Evolutionary conservation across 2,329 filamentous ascomycete genomes (phyloP).

Genomic region (Fusarium pseudocircinatum): DNA sequence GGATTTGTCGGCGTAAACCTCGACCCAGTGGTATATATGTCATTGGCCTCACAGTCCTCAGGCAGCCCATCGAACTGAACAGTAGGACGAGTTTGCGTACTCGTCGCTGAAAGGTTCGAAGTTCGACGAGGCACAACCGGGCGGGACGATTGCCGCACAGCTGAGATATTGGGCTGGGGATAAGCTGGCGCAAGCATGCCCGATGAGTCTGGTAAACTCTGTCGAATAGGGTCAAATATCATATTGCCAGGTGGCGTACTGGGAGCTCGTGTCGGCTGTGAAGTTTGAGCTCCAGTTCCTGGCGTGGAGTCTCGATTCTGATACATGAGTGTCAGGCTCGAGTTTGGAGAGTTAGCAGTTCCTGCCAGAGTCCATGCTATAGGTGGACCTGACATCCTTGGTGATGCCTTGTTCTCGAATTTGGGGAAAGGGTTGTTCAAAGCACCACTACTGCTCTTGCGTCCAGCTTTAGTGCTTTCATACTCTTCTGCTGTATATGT

Average conservation of each 20-base stretch:
- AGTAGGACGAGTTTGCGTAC: slow-evolving; percentile 34
- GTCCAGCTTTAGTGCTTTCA: slow-evolving; percentile 71
- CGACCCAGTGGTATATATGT: slow-evolving; percentile 45
- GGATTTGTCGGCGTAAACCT: slow-evolving; percentile 56
- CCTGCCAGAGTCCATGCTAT: slow-evolving; percentile 91
- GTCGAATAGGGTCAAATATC: slow-evolving; percentile 69
- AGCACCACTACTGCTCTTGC: slow-evolving; percentile 50
- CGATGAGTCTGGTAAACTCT: slow-evolving; percentile 60
- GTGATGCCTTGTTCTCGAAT: slow-evolving; percentile 59
- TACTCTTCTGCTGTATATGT: slow-evolving; percentile 78
- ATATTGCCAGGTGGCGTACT: slow-evolving; percentile 66
- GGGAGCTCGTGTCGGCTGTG: slow-evolving; percentile 45
- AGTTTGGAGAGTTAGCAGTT: slow-evolving; percentile 85
- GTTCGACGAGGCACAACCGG: slow-evolving; percentile 41
- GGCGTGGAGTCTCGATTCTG: slow-evolving; percentile 56
- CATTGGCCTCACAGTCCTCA: slow-evolving; percentile 46
- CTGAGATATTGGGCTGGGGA: slow-evolving; percentile 60
- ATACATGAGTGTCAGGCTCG: slow-evolving; percentile 84
- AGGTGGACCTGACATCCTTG: slow-evolving; percentile 56
- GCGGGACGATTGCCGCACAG: slow-evolving; percentile 56
- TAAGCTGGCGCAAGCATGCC: slow-evolving; percentile 61
- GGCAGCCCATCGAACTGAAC: slow-evolving; percentile 46
- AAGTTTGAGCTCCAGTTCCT: slow-evolving; percentile 9
- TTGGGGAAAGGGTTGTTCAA: slow-evolving; percentile 55
- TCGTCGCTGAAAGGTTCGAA: slow-evolving; percentile 34